A percentile compares a stretch with the other conserved stretches of the same genome.
Conservation (phyloP, 2,329 filamentous ascomycete genomes). For the Rhynchosporium graminicola region DNA sequence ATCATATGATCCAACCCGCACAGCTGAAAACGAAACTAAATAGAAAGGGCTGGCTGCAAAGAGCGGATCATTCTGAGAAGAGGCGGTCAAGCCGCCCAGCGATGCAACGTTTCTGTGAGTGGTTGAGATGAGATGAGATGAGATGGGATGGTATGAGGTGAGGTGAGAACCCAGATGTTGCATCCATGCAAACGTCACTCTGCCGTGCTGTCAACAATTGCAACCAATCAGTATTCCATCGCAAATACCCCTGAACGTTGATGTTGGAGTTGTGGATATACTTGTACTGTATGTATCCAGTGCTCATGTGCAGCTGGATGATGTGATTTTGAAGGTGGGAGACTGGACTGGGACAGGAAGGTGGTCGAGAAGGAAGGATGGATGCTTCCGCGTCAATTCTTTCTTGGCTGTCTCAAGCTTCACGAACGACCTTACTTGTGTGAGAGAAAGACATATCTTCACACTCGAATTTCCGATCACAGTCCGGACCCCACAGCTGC, state of each 20-base stretch:
- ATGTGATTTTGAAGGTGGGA: neutral
- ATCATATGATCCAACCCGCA: neutral
- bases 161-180: neutral
- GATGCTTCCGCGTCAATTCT: constrained; percentile 5
- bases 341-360: neutral
- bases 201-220: neutral
- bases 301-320: too few species aligned
- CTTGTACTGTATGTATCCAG: too few species aligned
- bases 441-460: neutral
- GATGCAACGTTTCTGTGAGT: neutral
- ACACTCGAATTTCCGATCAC: neutral
- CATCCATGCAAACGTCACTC: constrained; percentile 14
- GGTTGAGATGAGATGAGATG: constrained; percentile 5
- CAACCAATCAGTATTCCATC: neutral
- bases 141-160: constrained; percentile 9
- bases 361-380: neutral
- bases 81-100: constrained; percentile 14
- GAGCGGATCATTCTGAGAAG: neutral
- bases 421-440: neutral
- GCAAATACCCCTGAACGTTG: neutral
- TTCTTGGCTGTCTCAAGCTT: neutral
- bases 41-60: constrained; percentile 4
- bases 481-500: neutral
- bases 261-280: neutral
- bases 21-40: neutral